Conservation (phyloP, 352 stramenopile genomes). For the Pythium monospermum region DNA sequence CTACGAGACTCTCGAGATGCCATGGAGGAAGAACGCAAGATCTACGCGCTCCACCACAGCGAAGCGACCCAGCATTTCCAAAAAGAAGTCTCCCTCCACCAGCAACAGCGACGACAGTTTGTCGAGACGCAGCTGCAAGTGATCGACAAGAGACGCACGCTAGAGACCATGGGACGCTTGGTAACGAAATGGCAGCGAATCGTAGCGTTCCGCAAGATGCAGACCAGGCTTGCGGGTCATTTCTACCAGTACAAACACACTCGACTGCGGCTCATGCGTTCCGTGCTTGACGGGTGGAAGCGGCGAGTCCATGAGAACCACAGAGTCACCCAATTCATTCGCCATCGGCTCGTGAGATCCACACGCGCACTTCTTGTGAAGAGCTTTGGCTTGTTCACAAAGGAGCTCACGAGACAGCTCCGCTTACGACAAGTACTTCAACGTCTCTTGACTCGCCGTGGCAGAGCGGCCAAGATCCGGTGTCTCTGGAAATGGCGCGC, state of each 20-base stretch:
- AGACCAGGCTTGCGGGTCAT: constrained; percentile 3
- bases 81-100: constrained; percentile 13
- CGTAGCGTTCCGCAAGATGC: constrained; percentile 3
- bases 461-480: background rate
- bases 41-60: constrained; percentile 32
- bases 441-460: background rate
- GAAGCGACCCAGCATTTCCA: constrained; percentile 23
- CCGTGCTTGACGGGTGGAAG: background rate
- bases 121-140: constrained; percentile 17
- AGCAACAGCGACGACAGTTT: background rate
- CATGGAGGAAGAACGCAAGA: constrained; percentile 40
- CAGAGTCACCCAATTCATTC: background rate
- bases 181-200: constrained; percentile 20
- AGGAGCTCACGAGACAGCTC: background rate
- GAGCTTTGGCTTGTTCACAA: background rate
- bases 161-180: constrained; percentile 12
- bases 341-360: background rate
- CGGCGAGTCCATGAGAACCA: background rate
- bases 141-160: constrained; percentile 13
- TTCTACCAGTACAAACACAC: background rate
- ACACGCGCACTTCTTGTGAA: background rate
- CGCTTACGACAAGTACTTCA: background rate
- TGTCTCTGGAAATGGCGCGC: background rate
- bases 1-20: constrained; percentile 32
- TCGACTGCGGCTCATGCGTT: background rate